phyloP scores from a whole-genome alignment of 345 rosid species.

The Barbarea vulgaris region DNA sequence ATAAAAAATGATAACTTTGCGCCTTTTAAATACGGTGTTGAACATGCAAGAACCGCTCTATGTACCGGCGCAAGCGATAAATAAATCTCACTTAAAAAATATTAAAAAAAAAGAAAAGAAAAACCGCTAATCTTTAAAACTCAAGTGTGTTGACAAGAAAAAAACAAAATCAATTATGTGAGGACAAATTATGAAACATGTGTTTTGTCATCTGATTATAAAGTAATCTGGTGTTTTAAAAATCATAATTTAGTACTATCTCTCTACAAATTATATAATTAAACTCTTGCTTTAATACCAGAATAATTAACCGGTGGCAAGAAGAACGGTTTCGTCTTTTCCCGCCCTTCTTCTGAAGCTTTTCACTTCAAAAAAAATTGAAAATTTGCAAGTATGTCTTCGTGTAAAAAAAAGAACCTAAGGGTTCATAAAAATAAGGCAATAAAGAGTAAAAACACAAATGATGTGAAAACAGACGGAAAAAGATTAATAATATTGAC shows the following conservation, averaged over 20 bases:
- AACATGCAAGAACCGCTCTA: slow-evolving; percentile 29
- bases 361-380: slow-evolving; percentile 4
- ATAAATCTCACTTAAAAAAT: slow-evolving; percentile 1
- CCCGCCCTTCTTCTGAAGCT: slow-evolving; percentile 20
- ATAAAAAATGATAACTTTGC: slow-evolving; percentile 16
- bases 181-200: neutral
- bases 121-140: neutral
- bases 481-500: too few relatives aligned
- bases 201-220: neutral
- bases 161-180: neutral
- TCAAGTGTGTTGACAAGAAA: neutral
- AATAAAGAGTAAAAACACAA: too few relatives aligned
- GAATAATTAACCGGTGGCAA: neutral
- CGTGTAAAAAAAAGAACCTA: too few relatives aligned
- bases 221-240: neutral
- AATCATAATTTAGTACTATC: neutral
- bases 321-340: neutral
- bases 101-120: neutral
- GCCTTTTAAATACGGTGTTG: slow-evolving; percentile 29
- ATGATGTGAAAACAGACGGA: too few relatives aligned
- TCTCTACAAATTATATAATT: neutral
- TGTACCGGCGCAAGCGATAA: neutral
- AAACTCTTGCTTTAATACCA: neutral
- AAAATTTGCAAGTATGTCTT: neutral
- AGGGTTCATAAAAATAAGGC: too few relatives aligned